Base-by-base conservation (phyloP, 176 grass and related monocot genomes). In the Zizania latifolia region DNA sequence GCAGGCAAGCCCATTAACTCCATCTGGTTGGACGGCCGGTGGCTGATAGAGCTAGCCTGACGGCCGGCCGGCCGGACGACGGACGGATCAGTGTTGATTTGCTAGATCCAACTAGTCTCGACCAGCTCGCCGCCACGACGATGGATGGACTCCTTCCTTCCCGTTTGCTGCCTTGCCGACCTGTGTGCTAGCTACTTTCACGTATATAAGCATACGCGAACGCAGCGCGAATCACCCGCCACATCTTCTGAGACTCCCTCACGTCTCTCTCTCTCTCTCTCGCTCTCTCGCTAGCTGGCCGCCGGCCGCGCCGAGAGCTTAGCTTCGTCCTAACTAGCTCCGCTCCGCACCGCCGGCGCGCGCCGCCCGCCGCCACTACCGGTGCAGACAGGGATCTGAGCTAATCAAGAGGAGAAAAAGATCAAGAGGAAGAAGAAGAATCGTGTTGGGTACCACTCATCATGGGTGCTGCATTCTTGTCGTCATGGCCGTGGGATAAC, bases 401-500 rank as follows among this genome's bases (percentile, higher is more conserved):
- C 63, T 43, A 17, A n/a, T n/a, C n/a, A n/a, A n/a, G n/a, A n/a
- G n/a, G n/a, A n/a, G n/a, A n/a, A n/a, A n/a, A n/a, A n/a, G n/a
- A n/a, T n/a, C n/a, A n/a, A 79, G 11, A 30, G 27, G 17, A 27
- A 10, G 15, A 10, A 36, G 51, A 19, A 21, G 15, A 55, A 13
- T 12, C 29, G 55, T 23, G 54, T 53, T 8, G 4, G 2, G 31
- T 8, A 0, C 2, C 29, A 33, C 38, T n/a, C 6, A 0, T 23
- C 55, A 93, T 97, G 93, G 93, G 78, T 58, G 72, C 85, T 24
- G 75, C 88, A 28, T 17, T 76, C 50, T 58, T 97, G 48, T 86
- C 81, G 3, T 87, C 88, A 2, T 97, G 93, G 93, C 93, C 93
- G 14, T 97, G 93, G 90, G 88, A 97, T 2, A 86, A 89, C 72